A percentile compares a stretch with the other conserved stretches of the same genome.
These are phyloP conservation scores for Mikania micrantha DNA, from an alignment of 129 eudicot species.

Conservation along the genomic window DNA sequence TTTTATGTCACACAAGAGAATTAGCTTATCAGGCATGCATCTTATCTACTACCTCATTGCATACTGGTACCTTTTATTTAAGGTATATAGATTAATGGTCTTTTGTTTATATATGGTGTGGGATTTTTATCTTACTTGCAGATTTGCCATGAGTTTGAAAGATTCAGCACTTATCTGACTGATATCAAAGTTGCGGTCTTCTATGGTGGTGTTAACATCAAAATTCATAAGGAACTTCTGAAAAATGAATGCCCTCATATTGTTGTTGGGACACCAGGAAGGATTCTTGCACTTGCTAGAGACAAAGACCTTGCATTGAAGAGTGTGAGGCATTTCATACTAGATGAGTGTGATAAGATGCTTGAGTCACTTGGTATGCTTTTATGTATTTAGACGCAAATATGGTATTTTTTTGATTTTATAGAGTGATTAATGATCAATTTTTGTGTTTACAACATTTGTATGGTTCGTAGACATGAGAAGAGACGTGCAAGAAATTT, in stretches of 20 bases:
- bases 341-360: constrained; percentile 98
- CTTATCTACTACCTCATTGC: background rate
- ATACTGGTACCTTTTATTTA: no score
- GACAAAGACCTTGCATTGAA: constrained; percentile 80
- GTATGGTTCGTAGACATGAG: no score
- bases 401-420: background rate
- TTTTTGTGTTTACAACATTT: no score
- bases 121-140: constrained; percentile 14
- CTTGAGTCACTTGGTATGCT: constrained; percentile 94
- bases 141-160: constrained; percentile 95
- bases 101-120: background rate
- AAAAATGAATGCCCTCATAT: constrained; percentile 98
- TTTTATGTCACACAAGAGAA: constrained; percentile 90
- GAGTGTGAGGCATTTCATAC: constrained; percentile 93
- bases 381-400: background rate
- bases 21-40: constrained; percentile 79
- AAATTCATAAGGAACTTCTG: constrained; percentile 82
- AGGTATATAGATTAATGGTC: no score
- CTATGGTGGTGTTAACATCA: constrained; percentile 95
- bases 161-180: constrained; percentile 87
- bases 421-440: no score
- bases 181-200: constrained; percentile 93
- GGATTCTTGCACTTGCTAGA: constrained; percentile 85
- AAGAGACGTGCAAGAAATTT: no score
- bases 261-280: constrained; percentile 96